Conservation (phyloP, 495 filamentous ascomycete genomes). For the Podospora comata region DNA sequence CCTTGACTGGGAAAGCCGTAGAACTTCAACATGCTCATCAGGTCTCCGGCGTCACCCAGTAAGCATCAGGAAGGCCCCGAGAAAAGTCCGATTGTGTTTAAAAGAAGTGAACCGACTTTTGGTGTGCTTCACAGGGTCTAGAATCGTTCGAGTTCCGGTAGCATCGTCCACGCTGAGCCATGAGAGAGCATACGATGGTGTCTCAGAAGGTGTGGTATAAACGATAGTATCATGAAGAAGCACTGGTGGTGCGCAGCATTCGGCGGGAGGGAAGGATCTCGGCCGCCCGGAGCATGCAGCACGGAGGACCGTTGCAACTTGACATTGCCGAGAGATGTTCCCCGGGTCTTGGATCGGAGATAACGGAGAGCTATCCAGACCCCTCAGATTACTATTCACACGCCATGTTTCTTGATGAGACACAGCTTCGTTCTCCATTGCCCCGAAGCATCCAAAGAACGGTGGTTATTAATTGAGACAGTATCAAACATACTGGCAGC, state of each 20-base stretch:
- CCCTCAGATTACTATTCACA: background rate
- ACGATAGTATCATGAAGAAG: slow-evolving; percentile 1
- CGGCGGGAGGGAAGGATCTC: slow-evolving; percentile 24
- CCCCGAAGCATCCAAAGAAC: background rate
- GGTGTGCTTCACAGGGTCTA: too few species aligned
- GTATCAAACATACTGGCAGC: background rate
- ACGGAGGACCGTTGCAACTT: slow-evolving; percentile 8
- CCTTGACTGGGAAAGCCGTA: too few species aligned
- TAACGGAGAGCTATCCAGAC: background rate
- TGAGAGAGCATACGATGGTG: background rate
- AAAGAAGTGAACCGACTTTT: background rate
- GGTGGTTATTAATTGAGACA: background rate
- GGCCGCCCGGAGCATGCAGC: slow-evolving; percentile 17
- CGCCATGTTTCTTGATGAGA: background rate
- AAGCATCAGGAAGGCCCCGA: background rate
- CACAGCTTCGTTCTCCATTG: background rate
- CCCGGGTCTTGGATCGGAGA: background rate
- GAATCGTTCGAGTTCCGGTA: background rate
- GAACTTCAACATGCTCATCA: too few species aligned
- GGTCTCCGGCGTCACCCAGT: too few species aligned
- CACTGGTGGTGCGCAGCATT: background rate
- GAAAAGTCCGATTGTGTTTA: background rate
- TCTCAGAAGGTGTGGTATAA: too few species aligned
- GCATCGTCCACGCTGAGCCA: background rate
- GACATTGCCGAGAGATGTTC: background rate